Evolutionary conservation across 768 basidiomycete genomes (phyloP).

Genomic region (Rhodocollybia butyracea): DNA sequence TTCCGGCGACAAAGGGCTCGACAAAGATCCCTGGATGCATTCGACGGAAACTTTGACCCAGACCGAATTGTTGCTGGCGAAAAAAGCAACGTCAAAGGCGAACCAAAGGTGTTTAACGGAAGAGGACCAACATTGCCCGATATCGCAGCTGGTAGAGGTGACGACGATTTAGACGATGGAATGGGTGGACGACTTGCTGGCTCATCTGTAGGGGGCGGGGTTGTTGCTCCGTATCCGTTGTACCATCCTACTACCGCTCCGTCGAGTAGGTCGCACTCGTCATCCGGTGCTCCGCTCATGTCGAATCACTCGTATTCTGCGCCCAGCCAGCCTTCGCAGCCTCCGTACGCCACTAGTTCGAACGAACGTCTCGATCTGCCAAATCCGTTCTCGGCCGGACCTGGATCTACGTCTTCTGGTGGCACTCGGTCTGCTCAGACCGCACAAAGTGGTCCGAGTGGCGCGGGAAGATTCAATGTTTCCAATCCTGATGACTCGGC

Average conservation of each 20-base stretch:
- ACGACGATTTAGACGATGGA: neutral
- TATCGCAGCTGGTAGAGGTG: neutral
- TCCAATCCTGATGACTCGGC: neutral
- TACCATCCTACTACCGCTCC: neutral
- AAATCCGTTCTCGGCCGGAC: neutral
- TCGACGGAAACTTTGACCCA: constrained; percentile 7
- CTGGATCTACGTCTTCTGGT: neutral
- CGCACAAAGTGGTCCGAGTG: neutral
- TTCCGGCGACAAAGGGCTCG: neutral
- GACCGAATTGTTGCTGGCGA: neutral
- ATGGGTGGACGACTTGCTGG: constrained; percentile 5
- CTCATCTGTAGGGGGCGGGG: neutral
- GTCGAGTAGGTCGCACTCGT: too few relatives aligned
- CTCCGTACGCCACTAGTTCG: too few relatives aligned
- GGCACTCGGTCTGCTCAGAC: neutral
- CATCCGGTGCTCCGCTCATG: neutral
- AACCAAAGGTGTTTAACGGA: neutral
- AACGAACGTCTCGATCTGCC: too few relatives aligned
- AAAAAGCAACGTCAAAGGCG: neutral
- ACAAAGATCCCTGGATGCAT: neutral
- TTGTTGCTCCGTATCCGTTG: constrained; percentile 5
- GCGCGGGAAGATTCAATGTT: neutral
- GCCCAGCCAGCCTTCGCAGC: neutral
- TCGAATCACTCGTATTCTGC: neutral
- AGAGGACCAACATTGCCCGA: neutral